Percentiles rank a stretch among this genome's conserved stretches.
Conservation (phyloP, 2,329 filamentous ascomycete species). For the Ceratocystis destructans region DNA sequence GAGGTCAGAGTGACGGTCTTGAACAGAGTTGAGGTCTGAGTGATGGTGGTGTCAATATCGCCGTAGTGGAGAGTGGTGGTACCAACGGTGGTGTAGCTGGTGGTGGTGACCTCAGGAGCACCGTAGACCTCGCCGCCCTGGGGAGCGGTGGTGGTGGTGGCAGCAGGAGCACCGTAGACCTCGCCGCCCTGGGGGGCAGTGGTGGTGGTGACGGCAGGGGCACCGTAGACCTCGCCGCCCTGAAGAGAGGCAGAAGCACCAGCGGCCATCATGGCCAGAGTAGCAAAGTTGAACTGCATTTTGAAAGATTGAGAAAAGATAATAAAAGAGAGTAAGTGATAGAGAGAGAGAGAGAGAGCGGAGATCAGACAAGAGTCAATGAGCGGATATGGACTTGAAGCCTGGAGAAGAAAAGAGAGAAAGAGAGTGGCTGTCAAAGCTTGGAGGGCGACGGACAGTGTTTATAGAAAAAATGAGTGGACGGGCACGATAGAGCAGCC, state of each 20-base stretch:
- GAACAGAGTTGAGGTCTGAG: conserved; percentile 19
- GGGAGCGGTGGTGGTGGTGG: not conserved
- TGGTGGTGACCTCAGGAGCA: not conserved
- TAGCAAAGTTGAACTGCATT: conserved; percentile 19
- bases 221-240: conserved; percentile 1
- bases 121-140: not conserved
- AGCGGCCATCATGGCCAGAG: conserved; percentile 15
- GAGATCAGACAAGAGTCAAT: conserved; percentile 15
- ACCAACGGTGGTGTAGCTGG: conserved; percentile 6
- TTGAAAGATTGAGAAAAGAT: conserved; percentile 2
- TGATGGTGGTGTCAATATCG: conserved; percentile 15
- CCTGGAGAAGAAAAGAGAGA: conserved; percentile 1
- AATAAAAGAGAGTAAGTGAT: not conserved
- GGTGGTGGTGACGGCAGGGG: too few species aligned
- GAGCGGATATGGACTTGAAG: not conserved
- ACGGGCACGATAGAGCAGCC: conserved; percentile 13
- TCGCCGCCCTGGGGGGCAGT: not conserved
- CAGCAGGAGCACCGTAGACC: not conserved
- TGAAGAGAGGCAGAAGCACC: conserved; percentile 8
- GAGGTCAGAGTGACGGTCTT: conserved; percentile 20
- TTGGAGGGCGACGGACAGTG: not conserved
- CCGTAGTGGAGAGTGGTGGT: conserved; percentile 8
- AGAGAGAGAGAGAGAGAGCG: not conserved
- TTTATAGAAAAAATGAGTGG: conserved; percentile 17
- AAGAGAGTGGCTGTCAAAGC: not conserved